A percentile compares a stretch with the other conserved stretches of the same genome.
Conservation (phyloP, 2,329 filamentous ascomycete genomes). For the Xylariaceae sp. region DNA sequence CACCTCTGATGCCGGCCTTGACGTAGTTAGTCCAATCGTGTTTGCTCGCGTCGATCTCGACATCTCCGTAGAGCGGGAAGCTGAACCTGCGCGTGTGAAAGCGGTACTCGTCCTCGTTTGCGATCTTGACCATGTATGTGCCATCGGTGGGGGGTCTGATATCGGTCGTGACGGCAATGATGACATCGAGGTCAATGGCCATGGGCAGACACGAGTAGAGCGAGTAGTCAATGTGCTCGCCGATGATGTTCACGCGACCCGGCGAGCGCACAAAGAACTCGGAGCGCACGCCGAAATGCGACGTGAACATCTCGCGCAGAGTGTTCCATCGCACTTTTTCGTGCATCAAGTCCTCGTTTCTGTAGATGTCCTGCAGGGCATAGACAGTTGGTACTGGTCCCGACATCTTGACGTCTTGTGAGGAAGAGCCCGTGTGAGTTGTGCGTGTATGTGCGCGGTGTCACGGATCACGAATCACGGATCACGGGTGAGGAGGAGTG, state of each 20-base stretch:
- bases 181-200: conserved; percentile 85
- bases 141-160: conserved; percentile 42
- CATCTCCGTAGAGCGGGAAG: conserved; percentile 52
- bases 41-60: conserved; percentile 78
- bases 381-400: conserved; percentile 66
- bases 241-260: conserved; percentile 95
- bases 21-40: conserved; percentile 99
- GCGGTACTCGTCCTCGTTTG: conserved; percentile 70
- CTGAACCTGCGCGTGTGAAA: conserved; percentile 73
- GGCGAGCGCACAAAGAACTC: conserved; percentile 86
- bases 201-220: conserved; percentile 94
- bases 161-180: conserved; percentile 68
- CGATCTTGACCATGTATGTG: conserved; percentile 65
- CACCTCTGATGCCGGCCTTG: conserved; percentile 82
- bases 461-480: conserved; percentile 1
- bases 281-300: conserved; percentile 62
- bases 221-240: conserved; percentile 98
- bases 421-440: neutral
- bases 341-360: conserved; percentile 59
- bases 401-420: conserved; percentile 39
- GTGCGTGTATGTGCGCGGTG: neutral
- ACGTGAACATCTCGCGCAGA: conserved; percentile 65
- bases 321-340: conserved; percentile 72
- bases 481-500: neutral
- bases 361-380: conserved; percentile 78